phyloP scores from a whole-genome alignment of 441 rosid species.

The Pelargonium myrrhifolium region DNA sequence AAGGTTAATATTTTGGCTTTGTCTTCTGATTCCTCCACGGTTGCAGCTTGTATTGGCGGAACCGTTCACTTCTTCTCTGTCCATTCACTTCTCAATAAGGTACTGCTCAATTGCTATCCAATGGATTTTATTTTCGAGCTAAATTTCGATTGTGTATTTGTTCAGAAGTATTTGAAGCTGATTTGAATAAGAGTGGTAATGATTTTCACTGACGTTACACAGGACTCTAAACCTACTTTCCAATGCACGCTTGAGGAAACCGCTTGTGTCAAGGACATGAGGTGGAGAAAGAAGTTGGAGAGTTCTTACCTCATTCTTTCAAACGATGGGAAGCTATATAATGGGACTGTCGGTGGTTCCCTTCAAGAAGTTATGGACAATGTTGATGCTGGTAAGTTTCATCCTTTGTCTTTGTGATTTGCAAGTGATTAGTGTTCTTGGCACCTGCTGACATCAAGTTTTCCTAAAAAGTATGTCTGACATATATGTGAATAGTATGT shows the following conservation, averaged over 20 bases:
- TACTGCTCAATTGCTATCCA: conserved; percentile 13
- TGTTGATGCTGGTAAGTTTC: conserved; percentile 69
- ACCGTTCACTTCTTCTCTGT: conserved; percentile 51
- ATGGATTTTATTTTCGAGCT: neutral
- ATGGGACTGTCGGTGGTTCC: conserved; percentile 39
- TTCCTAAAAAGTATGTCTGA: neutral
- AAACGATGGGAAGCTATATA: conserved; percentile 41
- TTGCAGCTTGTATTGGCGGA: conserved; percentile 47
- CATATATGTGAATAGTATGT: neutral
- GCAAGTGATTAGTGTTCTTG: neutral
- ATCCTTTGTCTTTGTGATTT: neutral
- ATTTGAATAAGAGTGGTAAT: neutral
- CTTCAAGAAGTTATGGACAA: conserved; percentile 48
- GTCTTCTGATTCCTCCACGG: conserved; percentile 53
- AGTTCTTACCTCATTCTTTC: conserved; percentile 57
- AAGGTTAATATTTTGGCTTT: conserved; percentile 46
- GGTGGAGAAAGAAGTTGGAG: conserved; percentile 51
- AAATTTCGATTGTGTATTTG: too few species aligned
- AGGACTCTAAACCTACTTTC: conserved; percentile 46
- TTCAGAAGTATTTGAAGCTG: neutral
- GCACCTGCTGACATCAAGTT: neutral
- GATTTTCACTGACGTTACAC: conserved; percentile 15
- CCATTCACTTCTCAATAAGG: conserved; percentile 52
- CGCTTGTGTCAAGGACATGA: conserved; percentile 55
- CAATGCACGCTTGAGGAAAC: conserved; percentile 42